These are phyloP conservation scores for Hebeloma cylindrosporum DNA, from an alignment of 768 basidiomycete species.

Conservation along the genomic window DNA sequence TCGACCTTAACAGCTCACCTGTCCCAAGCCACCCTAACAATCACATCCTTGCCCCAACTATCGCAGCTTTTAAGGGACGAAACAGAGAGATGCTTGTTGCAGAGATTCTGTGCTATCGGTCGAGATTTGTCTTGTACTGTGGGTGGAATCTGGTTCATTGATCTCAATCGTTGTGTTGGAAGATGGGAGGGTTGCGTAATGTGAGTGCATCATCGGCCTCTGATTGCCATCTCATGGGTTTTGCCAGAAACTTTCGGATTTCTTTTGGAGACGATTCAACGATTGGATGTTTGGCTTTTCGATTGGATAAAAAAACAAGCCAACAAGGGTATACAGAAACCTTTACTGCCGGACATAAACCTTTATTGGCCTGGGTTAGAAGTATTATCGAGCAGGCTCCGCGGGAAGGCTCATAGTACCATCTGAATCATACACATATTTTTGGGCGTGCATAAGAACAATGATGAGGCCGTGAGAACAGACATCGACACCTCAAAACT, in stretches of 20 bases:
- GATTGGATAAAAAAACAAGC: conserved; percentile 42
- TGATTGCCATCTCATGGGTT: not conserved
- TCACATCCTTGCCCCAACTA: conserved; percentile 77
- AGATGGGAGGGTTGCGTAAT: conserved; percentile 79
- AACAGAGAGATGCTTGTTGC: conserved; percentile 67
- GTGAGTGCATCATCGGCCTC: conserved; percentile 43
- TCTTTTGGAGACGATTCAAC: conserved; percentile 48
- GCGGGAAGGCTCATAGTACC: conserved; percentile 1
- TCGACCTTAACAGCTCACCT: conserved; percentile 77
- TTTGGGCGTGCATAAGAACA: conserved; percentile 15
- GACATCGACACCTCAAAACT: conserved; percentile 29
- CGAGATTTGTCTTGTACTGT: conserved; percentile 48
- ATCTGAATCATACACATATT: conserved; percentile 4
- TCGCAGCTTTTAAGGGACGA: conserved; percentile 76
- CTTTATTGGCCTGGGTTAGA: conserved; percentile 57
- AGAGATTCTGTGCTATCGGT: conserved; percentile 69
- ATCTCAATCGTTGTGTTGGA: conserved; percentile 68
- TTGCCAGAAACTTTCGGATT: conserved; percentile 61
- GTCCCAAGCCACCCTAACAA: conserved; percentile 71
- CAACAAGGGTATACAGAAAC: conserved; percentile 41
- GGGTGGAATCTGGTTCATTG: conserved; percentile 79
- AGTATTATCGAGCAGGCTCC: conserved; percentile 36
- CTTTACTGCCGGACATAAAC: conserved; percentile 35
- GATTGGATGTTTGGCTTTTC: conserved; percentile 60
- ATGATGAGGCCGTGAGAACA: conserved; percentile 15